Percentiles rank a stretch among this genome's conserved stretches.
Conservation (phyloP, 2,329 filamentous ascomycete genomes). For the Lachnellula arida region DNA sequence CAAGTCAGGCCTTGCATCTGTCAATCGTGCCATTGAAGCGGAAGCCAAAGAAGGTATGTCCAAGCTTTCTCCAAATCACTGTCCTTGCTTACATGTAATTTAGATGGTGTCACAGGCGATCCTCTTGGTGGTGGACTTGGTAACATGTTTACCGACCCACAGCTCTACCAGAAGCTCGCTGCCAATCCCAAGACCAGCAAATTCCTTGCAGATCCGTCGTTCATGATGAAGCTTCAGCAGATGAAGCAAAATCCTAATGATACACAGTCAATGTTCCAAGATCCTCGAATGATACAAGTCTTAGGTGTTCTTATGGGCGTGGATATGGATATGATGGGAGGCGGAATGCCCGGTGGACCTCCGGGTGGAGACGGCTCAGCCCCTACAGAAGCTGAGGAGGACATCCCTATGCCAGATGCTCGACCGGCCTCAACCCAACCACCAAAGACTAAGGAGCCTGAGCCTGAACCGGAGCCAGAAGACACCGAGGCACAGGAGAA, state of each 20-base stretch:
- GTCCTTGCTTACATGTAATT: constrained; percentile 8
- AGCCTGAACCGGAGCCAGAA: constrained; percentile 59
- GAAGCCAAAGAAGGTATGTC: constrained; percentile 51
- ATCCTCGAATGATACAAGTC: constrained; percentile 89
- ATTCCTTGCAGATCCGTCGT: constrained; percentile 74
- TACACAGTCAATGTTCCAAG: constrained; percentile 75
- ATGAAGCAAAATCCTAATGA: constrained; percentile 77
- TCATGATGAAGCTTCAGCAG: constrained; percentile 85
- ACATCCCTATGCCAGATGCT: constrained; percentile 75
- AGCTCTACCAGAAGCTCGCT: constrained; percentile 84
- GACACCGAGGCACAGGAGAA: constrained; percentile 82
- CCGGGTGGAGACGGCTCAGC: constrained; percentile 36
- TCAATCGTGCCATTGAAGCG: constrained; percentile 81
- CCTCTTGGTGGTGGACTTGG: constrained; percentile 74
- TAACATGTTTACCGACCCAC: constrained; percentile 90
- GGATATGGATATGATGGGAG: constrained; percentile 67
- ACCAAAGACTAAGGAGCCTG: constrained; percentile 46
- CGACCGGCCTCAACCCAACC: constrained; percentile 36
- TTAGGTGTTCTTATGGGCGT: constrained; percentile 91
- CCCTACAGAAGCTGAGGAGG: constrained; percentile 55
- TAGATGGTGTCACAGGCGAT: constrained; percentile 49
- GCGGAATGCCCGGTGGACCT: constrained; percentile 38
- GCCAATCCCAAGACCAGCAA: constrained; percentile 87
- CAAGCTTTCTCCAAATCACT: not conserved
- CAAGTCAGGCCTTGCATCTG: constrained; percentile 79